Evolutionary conservation across 257 asterid species (phyloP), one percentile per base, ranked within the genome.

Genomic region (Dorcoceras hygrometricum): DNA sequence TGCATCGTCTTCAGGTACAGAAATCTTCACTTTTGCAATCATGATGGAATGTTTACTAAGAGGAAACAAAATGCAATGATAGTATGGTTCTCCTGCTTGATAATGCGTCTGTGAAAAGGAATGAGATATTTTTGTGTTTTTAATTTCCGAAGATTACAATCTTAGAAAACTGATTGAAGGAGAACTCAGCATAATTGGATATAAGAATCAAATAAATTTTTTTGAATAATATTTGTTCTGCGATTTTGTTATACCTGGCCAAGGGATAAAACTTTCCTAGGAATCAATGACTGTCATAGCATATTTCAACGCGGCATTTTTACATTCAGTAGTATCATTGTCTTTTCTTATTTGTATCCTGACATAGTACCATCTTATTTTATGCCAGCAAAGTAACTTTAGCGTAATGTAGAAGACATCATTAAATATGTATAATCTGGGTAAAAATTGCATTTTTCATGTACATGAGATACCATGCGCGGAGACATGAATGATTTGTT

Each of bases 1-100:
- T 94, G 86, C 99, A 94, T 79, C 96, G 85, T 69, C 98, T 94
- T 79, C 99, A 94, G 99, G 99, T 94, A 88, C 67, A 68, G 18
- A 56, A 54, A 58, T 72, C 67, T 23, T 22, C 69, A 28, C 72
- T 77, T 56, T 63, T 54, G n/a, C 59, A 20, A 66, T 66, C 72
- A 66, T 71, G 31, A 19, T 73, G 19, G 6, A 62, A 32, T 43
- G 26, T 64, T 65, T 29, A 23, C 28, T 18, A 46, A 27, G 25
- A 29, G 12, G 34, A 28, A 27, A 28, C 16, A 6, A 18, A 32
- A 9, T 31, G 43, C 60, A 18, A 59, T 57, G 6, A 7, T 28
- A 6, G 8, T 12, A 64, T 57, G 34, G 29, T 59, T 57, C 8
- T 23, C 59, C 53, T 22, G 4, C 46, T 59, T n/a, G 28, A 70